These are phyloP conservation scores for Penicillium taxi DNA, from an alignment of 495 filamentous ascomycete species.

Conservation along the genomic window DNA sequence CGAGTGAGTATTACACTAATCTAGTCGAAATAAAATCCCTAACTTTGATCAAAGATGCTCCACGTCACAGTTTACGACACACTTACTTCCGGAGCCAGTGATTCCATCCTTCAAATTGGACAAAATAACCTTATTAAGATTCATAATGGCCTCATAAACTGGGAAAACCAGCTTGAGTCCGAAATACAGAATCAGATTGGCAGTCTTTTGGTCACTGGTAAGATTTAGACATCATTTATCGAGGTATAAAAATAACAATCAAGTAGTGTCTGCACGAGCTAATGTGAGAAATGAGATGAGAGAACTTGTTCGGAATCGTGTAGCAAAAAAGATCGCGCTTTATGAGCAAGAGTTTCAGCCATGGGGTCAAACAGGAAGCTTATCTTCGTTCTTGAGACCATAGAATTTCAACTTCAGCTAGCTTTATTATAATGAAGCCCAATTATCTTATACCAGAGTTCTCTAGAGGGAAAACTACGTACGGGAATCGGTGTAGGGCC, in stretches of 20 bases:
- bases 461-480: no score
- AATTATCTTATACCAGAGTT: no score
- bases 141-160: slow-evolving; percentile 4
- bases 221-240: slow-evolving; percentile 3
- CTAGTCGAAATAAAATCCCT: no score
- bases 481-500: not conserved
- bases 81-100: not conserved
- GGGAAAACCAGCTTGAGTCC: slow-evolving; percentile 2
- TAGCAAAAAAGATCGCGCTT: not conserved
- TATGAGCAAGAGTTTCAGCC: slow-evolving; percentile 18
- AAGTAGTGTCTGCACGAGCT: slow-evolving; percentile 2
- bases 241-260: not conserved
- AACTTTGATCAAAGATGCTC: slow-evolving; percentile 9
- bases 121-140: slow-evolving; percentile 7
- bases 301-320: not conserved
- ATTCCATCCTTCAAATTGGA: slow-evolving; percentile 4
- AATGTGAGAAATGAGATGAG: slow-evolving; percentile 3
- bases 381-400: not conserved
- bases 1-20: slow-evolving; percentile 10
- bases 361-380: slow-evolving; percentile 11
- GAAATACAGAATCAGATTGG: slow-evolving; percentile 8
- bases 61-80: slow-evolving; percentile 7
- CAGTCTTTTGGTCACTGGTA: slow-evolving; percentile 21
- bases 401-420: not conserved
- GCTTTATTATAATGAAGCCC: not conserved